Evolutionary conservation across 768 basidiomycete species (phyloP), one percentile per base, ranked within the genome.

Genomic region (Rhizopogon roseolus): DNA sequence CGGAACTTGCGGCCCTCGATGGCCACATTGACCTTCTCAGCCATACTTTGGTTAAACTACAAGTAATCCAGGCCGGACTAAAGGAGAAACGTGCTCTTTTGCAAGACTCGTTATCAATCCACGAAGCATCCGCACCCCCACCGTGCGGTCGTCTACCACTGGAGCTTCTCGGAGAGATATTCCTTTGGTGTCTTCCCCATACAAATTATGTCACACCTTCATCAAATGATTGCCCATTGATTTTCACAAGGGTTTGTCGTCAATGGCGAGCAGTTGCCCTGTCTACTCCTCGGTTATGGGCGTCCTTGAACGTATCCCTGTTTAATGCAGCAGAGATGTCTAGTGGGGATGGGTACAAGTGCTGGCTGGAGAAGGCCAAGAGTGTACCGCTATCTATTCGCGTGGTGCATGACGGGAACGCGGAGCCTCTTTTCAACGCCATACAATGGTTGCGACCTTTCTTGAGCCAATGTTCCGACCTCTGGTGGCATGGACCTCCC

Each of bases 401-500:
- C 17, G 54, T 69, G 29, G 41, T 68, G 9, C 66, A 66, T 19
- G 64, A 70, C 28, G 28, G 54, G 6, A 54, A 65, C 22, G n/a
- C 36, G 0, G 13, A 44, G 3, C 27, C 51, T 2, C 17, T 57
- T 11, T 49, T 57, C 2, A 51, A 56, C 16, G 38, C 56, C 3
- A 41, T 58, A 7, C 49, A 34, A 32, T 69, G 67, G 66, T 60
- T 69, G 13, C 59, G 50, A 6, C 65, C 55, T 2, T 39, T 66
- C 41, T 41, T 69, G 32, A 8, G 42, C n/a, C 60, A 50, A 5
- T 69, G 62, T 41, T 34, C 32, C 7, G 67, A 71, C 44, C 54
- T 69, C 17, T 69, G 69, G 67, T 69, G 64, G 67, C 59, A 69
- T n/a, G 67, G 67, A 0, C 60, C 68, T 9, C 60, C 57, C 29